Evolutionary conservation across 1,284 basidiomycete species (phyloP).

Genomic region (Vanrija sp.): DNA sequence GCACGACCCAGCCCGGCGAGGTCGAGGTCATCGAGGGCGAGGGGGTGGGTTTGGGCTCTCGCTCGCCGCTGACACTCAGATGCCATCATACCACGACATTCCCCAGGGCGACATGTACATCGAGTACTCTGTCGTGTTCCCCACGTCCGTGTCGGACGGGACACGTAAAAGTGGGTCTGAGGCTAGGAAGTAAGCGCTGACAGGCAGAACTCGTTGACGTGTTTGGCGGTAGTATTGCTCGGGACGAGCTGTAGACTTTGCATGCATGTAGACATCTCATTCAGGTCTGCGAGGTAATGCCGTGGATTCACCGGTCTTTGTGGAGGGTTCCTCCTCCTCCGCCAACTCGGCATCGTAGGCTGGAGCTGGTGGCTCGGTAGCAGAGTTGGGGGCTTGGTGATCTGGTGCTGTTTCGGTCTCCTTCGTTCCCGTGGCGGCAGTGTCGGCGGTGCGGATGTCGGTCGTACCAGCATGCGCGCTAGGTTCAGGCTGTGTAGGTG

Average conservation of each 20-base stretch:
- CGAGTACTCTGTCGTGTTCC: conserved; percentile 85
- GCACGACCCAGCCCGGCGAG: conserved; percentile 89
- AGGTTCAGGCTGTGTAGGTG: too few species aligned
- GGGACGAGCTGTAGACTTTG: conserved; percentile 9
- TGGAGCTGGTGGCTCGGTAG: too few species aligned
- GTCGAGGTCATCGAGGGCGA: conserved; percentile 80
- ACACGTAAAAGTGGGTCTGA: conserved; percentile 60
- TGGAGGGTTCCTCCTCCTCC: too few species aligned
- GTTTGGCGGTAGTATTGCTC: conserved; percentile 2
- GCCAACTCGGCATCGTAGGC: too few species aligned
- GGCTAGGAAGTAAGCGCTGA: neutral
- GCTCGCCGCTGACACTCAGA: conserved; percentile 39
- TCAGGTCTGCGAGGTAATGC: neutral
- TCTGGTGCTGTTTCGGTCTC: too few species aligned
- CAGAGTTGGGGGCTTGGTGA: too few species aligned
- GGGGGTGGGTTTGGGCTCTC: conserved; percentile 52
- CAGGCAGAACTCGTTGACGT: conserved; percentile 12
- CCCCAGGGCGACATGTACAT: conserved; percentile 78
- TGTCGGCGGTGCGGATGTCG: too few species aligned
- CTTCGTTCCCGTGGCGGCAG: too few species aligned
- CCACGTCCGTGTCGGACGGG: conserved; percentile 61
- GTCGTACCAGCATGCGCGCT: too few species aligned
- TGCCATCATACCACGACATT: conserved; percentile 66
- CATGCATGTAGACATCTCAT: neutral
- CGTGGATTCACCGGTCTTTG: too few species aligned